phyloP scores from a whole-genome alignment of 768 basidiomycete genomes.

The Tulasnella sp. region DNA sequence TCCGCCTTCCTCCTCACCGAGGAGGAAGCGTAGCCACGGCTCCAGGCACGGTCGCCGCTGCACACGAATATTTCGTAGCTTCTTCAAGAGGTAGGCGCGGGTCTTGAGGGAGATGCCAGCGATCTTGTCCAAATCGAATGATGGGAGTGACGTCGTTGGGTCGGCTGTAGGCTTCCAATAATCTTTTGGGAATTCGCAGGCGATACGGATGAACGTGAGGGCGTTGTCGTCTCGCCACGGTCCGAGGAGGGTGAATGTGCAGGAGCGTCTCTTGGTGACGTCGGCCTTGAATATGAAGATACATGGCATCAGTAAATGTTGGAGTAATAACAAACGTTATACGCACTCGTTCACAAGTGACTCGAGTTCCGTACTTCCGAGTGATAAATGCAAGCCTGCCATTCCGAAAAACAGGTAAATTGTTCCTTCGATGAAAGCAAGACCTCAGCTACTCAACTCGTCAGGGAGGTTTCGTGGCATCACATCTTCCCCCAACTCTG shows the following conservation, averaged over 20 bases:
- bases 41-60: constrained; percentile 74
- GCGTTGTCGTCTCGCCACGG: constrained; percentile 81
- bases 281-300: constrained; percentile 27
- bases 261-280: constrained; percentile 41
- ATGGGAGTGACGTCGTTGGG: constrained; percentile 32
- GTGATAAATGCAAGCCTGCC: constrained; percentile 2
- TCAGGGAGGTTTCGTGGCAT: constrained; percentile 51
- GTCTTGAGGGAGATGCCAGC: constrained; percentile 67
- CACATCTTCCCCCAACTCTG: constrained; percentile 20
- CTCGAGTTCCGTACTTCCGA: constrained; percentile 12
- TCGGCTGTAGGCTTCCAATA: constrained; percentile 59
- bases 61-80: constrained; percentile 60
- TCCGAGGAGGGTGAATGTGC: constrained; percentile 76
- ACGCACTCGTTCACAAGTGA: constrained; percentile 8
- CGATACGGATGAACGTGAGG: constrained; percentile 73
- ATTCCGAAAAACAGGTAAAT: neutral
- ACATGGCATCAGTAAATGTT: neutral
- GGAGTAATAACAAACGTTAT: neutral
- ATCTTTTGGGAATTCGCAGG: constrained; percentile 76
- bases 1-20: constrained; percentile 52
- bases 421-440: neutral
- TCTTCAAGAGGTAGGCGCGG: constrained; percentile 66
- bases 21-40: constrained; percentile 66
- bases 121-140: constrained; percentile 71
- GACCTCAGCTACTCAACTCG: constrained; percentile 43